These are phyloP conservation scores for Betula pendula DNA, from an alignment of 306 rosid species.

Conservation along the genomic window DNA sequence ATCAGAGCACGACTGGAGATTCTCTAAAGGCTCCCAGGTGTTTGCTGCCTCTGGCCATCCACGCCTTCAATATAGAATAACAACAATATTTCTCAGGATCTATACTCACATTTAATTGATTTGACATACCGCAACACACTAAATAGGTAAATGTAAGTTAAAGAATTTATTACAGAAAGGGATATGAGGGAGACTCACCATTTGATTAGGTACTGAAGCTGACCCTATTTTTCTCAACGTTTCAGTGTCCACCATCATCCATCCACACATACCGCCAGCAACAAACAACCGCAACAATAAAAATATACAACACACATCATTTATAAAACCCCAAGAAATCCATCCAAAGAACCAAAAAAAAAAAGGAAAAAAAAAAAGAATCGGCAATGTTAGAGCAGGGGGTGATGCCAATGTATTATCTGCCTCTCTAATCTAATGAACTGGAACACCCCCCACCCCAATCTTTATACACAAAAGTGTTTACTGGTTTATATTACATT, in stretches of 20 bases:
- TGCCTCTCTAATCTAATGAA: no score
- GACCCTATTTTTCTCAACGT: constrained; percentile 50
- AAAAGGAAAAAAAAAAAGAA: not conserved
- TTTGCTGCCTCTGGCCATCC: constrained; percentile 94
- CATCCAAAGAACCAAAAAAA: not conserved
- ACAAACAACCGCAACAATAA: not conserved
- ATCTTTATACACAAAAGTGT: no score
- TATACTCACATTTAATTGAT: not conserved
- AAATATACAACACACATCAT: not conserved
- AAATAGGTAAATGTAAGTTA: not conserved
- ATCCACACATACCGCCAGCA: constrained; percentile 8
- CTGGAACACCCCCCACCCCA: no score
- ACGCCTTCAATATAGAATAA: constrained; percentile 52
- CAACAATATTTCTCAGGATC: constrained; percentile 9
- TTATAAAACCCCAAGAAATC: not conserved
- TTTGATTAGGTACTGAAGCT: constrained; percentile 86
- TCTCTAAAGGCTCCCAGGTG: constrained; percentile 95
- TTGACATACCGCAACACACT: not conserved
- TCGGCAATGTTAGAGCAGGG: not conserved
- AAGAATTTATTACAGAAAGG: constrained; percentile 8
- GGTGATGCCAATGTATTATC: not conserved
- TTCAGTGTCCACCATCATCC: not conserved
- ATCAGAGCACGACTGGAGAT: constrained; percentile 84
- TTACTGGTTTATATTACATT: no score
- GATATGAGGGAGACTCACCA: constrained; percentile 52